These are phyloP conservation scores for Colletotrichum sp. DNA, from an alignment of 2,329 filamentous ascomycete species.

Conservation along the genomic window DNA sequence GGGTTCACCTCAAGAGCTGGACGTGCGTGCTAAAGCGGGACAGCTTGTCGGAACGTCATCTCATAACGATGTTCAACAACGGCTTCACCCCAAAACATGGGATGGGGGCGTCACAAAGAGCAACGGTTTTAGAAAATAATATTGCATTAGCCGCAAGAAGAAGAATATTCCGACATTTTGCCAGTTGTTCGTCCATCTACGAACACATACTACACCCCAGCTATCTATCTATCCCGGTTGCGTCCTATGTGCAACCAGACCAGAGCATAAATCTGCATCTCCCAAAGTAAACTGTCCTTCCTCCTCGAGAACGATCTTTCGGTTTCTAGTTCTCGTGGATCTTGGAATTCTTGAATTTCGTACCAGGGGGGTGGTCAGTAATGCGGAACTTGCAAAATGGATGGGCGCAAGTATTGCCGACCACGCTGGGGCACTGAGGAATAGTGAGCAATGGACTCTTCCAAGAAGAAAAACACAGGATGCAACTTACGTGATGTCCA, in stretches of 20 bases:
- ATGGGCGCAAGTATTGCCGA: constrained; percentile 55
- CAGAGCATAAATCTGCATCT: not conserved
- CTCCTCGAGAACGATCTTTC: not conserved
- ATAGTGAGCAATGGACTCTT: not conserved
- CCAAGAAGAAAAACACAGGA: too few relatives aligned
- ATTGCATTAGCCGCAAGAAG: not conserved
- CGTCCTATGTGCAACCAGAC: not conserved
- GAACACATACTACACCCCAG: not conserved
- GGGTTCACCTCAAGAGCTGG: not conserved
- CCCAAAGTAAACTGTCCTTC: not conserved
- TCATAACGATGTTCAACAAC: not conserved
- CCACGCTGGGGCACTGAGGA: constrained; percentile 57
- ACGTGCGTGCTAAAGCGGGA: not conserved
- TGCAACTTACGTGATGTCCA: constrained; percentile 61
- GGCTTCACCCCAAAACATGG: not conserved
- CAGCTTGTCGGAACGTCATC: not conserved
- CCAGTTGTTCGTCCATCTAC: not conserved
- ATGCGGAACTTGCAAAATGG: constrained; percentile 60
- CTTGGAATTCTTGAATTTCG: constrained; percentile 48
- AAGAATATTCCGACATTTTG: not conserved
- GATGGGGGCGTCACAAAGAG: not conserved
- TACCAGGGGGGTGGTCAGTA: constrained; percentile 62
- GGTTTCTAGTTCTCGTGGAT: constrained; percentile 35
- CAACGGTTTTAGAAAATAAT: not conserved
- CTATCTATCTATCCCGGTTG: not conserved